A percentile compares a stretch with the other conserved stretches of the same genome.
phyloP scores from a whole-genome alignment of 495 filamentous ascomycete species.

The Aspergillus panamensis region DNA sequence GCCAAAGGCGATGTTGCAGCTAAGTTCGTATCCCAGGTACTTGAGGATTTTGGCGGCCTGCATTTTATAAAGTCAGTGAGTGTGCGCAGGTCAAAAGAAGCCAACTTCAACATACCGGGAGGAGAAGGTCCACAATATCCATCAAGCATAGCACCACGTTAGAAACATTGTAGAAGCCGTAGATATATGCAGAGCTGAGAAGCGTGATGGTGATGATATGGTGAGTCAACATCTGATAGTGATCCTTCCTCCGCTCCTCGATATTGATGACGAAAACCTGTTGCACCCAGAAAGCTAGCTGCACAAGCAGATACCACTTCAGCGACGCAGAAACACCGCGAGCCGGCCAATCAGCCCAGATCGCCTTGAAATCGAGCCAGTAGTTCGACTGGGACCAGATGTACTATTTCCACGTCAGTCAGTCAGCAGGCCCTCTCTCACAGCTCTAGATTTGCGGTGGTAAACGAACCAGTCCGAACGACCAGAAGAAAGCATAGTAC shows the following conservation, averaged over 20 bases:
- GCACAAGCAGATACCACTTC: conserved; percentile 90
- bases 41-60: conserved; percentile 94
- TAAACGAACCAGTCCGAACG: conserved; percentile 73
- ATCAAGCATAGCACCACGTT: conserved; percentile 87
- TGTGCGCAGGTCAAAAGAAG: neutral
- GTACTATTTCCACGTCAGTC: conserved; percentile 53
- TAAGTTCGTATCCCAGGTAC: conserved; percentile 69
- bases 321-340: conserved; percentile 66
- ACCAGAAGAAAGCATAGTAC: conserved; percentile 77
- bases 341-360: conserved; percentile 82
- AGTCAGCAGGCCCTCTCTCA: conserved; percentile 10
- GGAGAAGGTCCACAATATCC: conserved; percentile 86
- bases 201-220: conserved; percentile 85
- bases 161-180: conserved; percentile 78
- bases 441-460: neutral
- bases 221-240: conserved; percentile 93
- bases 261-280: conserved; percentile 93
- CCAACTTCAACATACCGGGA: conserved; percentile 62
- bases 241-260: conserved; percentile 89
- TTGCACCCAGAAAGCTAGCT: conserved; percentile 91
- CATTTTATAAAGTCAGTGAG: conserved; percentile 17
- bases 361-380: conserved; percentile 68
- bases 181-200: conserved; percentile 75
- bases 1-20: conserved; percentile 83
- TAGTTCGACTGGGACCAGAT: conserved; percentile 73